Conservation (phyloP, 768 basidiomycete genomes). For the Obba rivulosa region DNA sequence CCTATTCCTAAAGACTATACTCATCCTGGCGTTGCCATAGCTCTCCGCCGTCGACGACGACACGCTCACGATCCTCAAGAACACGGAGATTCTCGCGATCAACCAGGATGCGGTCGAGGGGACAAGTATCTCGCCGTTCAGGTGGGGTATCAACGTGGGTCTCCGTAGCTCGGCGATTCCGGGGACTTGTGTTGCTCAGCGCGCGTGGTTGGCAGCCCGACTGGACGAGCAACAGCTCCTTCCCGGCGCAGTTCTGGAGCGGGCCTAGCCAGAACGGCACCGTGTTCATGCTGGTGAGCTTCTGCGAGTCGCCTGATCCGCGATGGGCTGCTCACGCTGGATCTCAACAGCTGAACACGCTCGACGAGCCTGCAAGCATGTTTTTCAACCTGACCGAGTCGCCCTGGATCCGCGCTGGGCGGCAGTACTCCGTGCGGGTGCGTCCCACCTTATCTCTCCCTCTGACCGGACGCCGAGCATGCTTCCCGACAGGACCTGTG, state of each 20-base stretch:
- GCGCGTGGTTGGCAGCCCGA: constrained; percentile 21
- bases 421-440: constrained; percentile 57
- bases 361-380: constrained; percentile 49
- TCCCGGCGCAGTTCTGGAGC: constrained; percentile 67
- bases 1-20: too few relatives aligned
- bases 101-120: constrained; percentile 64
- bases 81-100: constrained; percentile 60
- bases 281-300: constrained; percentile 55
- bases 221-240: constrained; percentile 33
- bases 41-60: constrained; percentile 45
- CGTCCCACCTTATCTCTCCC: constrained; percentile 18
- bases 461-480: neutral
- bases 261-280: constrained; percentile 59
- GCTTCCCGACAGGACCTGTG: constrained; percentile 52
- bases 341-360: constrained; percentile 45
- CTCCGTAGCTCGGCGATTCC: neutral
- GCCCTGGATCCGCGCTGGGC: constrained; percentile 62
- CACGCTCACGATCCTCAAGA: constrained; percentile 52
- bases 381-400: constrained; percentile 62
- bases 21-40: constrained; percentile 25
- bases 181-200: neutral
- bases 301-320: neutral
- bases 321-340: neutral
- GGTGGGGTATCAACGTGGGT: constrained; percentile 63
- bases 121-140: constrained; percentile 58